phyloP scores from a whole-genome alignment of 352 stramenopile genomes.

The Discostella stelligera region DNA sequence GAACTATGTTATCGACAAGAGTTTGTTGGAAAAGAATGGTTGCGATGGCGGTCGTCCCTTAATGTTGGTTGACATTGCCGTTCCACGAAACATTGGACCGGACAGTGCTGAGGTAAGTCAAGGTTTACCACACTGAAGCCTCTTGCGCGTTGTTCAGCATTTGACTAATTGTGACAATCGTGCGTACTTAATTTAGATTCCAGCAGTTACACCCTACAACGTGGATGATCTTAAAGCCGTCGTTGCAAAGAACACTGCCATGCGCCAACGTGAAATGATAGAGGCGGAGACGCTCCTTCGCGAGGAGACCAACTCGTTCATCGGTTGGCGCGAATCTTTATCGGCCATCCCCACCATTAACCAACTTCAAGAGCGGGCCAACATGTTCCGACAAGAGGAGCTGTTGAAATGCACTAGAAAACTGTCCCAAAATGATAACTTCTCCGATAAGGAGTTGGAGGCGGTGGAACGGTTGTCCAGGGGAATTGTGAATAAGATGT shows the following conservation, averaged over 20 bases:
- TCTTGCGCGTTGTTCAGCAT: slow-evolving; percentile 4
- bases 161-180: slow-evolving; percentile 3
- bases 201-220: slow-evolving; percentile 83
- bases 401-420: slow-evolving; percentile 84
- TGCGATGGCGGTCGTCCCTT: slow-evolving; percentile 71
- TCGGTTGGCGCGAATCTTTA: slow-evolving; percentile 85
- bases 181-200: slow-evolving; percentile 44
- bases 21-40: slow-evolving; percentile 80
- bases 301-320: slow-evolving; percentile 84
- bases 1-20: slow-evolving; percentile 83
- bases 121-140: neutral
- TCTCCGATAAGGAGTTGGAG: slow-evolving; percentile 85
- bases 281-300: slow-evolving; percentile 84
- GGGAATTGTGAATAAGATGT: slow-evolving; percentile 89
- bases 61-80: slow-evolving; percentile 89
- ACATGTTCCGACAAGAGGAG: slow-evolving; percentile 85
- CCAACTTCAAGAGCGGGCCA: slow-evolving; percentile 86
- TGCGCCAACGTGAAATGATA: slow-evolving; percentile 87
- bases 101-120: slow-evolving; percentile 81
- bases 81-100: slow-evolving; percentile 86
- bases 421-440: slow-evolving; percentile 78
- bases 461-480: slow-evolving; percentile 84
- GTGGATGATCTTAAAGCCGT: slow-evolving; percentile 89
- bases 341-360: slow-evolving; percentile 87
- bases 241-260: slow-evolving; percentile 87